Conservation (phyloP, 768 basidiomycete species). For the Tulasnella sp. region DNA sequence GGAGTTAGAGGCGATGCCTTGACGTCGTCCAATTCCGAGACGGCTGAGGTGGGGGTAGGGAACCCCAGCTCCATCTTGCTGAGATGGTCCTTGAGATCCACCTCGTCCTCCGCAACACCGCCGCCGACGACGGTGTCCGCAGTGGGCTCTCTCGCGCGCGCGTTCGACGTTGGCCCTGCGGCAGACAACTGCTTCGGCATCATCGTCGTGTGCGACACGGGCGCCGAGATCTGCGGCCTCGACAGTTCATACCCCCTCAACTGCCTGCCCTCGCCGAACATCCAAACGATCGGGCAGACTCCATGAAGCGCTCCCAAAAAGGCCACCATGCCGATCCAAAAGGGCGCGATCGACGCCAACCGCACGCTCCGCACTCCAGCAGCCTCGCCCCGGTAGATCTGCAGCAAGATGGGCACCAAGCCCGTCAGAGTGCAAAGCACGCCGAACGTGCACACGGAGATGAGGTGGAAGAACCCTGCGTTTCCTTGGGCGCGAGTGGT, state of each 20-base stretch:
- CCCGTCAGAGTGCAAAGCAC: background rate
- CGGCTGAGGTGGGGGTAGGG: background rate
- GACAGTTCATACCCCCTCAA: constrained; percentile 17
- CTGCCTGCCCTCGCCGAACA: constrained; percentile 28
- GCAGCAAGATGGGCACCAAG: background rate
- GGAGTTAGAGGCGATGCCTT: background rate
- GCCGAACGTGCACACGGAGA: background rate
- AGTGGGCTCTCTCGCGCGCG: background rate
- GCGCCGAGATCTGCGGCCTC: constrained; percentile 11
- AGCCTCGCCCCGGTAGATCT: constrained; percentile 3
- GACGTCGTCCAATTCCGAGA: background rate
- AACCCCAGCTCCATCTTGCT: constrained; percentile 16
- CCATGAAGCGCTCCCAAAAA: constrained; percentile 12
- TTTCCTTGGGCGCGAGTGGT: constrained; percentile 13
- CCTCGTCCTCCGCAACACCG: background rate
- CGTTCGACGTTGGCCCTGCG: background rate
- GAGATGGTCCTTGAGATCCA: background rate
- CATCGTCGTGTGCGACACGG: constrained; percentile 17
- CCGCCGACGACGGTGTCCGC: background rate
- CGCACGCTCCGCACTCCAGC: background rate
- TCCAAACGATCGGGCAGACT: constrained; percentile 18
- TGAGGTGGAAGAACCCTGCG: background rate
- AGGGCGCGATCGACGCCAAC: constrained; percentile 2
- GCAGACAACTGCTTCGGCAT: constrained; percentile 15
- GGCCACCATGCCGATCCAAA: constrained; percentile 2